Evolutionary conservation across 495 filamentous ascomycete species (phyloP), one percentile per base, ranked within the genome.

Genomic region (Aspergillus nanangensis): DNA sequence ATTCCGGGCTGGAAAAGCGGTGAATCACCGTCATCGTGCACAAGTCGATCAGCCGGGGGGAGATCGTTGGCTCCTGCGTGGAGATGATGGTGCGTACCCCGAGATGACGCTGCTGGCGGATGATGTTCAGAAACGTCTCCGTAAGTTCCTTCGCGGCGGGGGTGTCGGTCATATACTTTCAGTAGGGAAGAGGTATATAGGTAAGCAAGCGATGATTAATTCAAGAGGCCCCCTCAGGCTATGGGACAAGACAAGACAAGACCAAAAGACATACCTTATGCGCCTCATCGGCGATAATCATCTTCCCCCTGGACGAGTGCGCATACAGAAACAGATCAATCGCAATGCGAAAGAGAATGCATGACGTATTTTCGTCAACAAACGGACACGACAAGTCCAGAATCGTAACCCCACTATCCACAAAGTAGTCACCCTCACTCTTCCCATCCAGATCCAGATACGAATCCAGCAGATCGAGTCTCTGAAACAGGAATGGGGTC

Each of bases 31-130:
- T 87, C 31, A 86, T 66, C 21, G 75, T 81, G 64, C 80, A 87
- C 5, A 90, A 67, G 44, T 86, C 84, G 1, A 91, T 67, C 4
- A 92, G 72, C 25, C 69, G 66, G 0, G 80, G 78, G 0, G 82
- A 83, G 35, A 91, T 81, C 0, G 84, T 90, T 0, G 87, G 87
- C 50, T 92, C 87, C 52, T 92, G 86, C 0, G 87, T 91, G 1
- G 86, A 77, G 34, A 90, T 82, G 29, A 92, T 45, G 23, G 89
- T 66, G 4, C 85, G 76, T 0, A 77, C 68, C 3, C 73, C 87
- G 2, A 82, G 57, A 56, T 92, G 88, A 9, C 88, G 82, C 53
- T 92, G 87, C 42, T 81, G 71, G 2, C 87, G 79, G 55, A 91
- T 84, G 3, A 75, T 74, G 0, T 72, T 70, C 0, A 91, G 70